phyloP scores from a whole-genome alignment of 2,329 filamentous ascomycete genomes.

The Fusarium redolens region DNA sequence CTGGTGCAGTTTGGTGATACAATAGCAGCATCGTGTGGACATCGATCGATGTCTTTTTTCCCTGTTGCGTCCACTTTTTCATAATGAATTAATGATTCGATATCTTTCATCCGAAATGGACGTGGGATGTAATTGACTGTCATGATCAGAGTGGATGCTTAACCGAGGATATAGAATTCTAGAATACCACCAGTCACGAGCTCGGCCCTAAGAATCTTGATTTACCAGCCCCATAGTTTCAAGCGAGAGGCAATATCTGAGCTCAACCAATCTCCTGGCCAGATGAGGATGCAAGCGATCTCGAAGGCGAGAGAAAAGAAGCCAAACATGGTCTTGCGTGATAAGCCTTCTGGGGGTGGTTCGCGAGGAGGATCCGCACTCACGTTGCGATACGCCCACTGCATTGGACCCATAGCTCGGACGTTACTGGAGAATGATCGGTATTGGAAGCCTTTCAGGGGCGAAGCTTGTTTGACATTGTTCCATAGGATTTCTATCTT shows the following conservation, averaged over 20 bases:
- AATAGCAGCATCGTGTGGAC: conserved; percentile 22
- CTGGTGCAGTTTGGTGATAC: neutral
- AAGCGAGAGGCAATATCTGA: conserved; percentile 6
- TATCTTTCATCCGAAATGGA: conserved; percentile 6
- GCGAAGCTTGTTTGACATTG: neutral
- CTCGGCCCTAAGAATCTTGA: conserved; percentile 23
- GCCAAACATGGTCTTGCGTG: conserved; percentile 24
- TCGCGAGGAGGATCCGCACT: conserved; percentile 29
- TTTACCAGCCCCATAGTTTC: conserved; percentile 1
- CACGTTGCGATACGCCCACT: conserved; percentile 11
- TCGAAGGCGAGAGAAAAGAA: conserved; percentile 9
- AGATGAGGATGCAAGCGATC: conserved; percentile 22
- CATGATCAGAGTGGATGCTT: conserved; percentile 15
- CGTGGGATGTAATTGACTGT: conserved; percentile 6
- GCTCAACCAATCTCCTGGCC: conserved; percentile 25
- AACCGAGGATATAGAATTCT: conserved; percentile 39
- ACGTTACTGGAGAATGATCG: conserved; percentile 38
- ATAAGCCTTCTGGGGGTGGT: conserved; percentile 19
- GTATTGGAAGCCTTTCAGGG: conserved; percentile 22
- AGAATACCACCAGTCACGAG: conserved; percentile 27
- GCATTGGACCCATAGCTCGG: conserved; percentile 25
- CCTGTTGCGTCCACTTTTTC: conserved; percentile 1
- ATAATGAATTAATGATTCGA: conserved; percentile 12
- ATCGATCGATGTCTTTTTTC: conserved; percentile 2
- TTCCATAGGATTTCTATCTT: neutral